Base-by-base conservation (phyloP, 1,284 basidiomycete species). In the Austroboletus novae-zelandiae region DNA sequence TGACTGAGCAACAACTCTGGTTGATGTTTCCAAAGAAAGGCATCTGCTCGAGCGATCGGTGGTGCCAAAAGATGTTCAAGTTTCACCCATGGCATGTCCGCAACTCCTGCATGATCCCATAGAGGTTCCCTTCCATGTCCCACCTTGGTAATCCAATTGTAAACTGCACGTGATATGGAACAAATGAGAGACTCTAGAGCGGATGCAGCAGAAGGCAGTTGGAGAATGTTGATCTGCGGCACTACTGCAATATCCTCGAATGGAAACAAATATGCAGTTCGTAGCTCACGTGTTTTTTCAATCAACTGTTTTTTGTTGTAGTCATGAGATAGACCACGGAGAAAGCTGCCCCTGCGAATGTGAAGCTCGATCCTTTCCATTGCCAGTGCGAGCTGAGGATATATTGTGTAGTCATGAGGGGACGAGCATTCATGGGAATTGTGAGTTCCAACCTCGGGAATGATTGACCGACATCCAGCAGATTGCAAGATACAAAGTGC, bases 401-500 rank as follows among this genome's bases (percentile, higher is more conserved):
- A 37, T 4, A 20, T 14, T 14, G 2, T 10, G 5, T 37, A 15
- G 17, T 10, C 4, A 10, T 9, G n/a, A 1, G 18, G 17, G 7
- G 9, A 17, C 20, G 20, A 23, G 20, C 2, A 23, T 23, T 23
- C 20, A 23, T 23, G 20, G 20, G 20, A 23, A 23, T 23, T 23
- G 5, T 2, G 20, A 5, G 20, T 3, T 18, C 5, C 6, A 5
- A 11, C 4, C 37, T 11, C 9, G 9, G 51, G 56, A 53, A 70
- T 64, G 48, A 75, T 76, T 0, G 78, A 74, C 15, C 57, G 61
- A 29, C 64, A 74, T 5, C 61, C 51, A 3, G 74, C 68, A 2
- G 73, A 75, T 2, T 52, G 54, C 4, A 80, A 58, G 20, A 71
- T 59, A 31, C 61, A 55, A 13, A 79, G 53, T 1, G 78, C 79